phyloP scores from a whole-genome alignment of 768 basidiomycete genomes.

The Auriscalpium vulgare region DNA sequence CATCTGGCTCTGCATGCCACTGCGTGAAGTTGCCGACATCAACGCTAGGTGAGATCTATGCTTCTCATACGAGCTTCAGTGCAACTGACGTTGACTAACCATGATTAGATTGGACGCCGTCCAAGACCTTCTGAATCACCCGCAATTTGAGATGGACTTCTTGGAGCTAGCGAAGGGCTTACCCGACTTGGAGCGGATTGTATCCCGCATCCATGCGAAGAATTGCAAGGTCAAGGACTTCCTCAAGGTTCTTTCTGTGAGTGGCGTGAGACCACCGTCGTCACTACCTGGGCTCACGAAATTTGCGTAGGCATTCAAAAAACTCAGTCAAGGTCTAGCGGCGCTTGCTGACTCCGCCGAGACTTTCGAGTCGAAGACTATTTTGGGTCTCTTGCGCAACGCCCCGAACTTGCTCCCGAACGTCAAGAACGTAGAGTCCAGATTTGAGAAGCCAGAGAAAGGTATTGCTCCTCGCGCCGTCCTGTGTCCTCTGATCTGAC shows the following conservation, averaged over 20 bases:
- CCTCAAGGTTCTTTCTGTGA: constrained; percentile 68
- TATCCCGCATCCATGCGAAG: constrained; percentile 92
- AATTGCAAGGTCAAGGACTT: constrained; percentile 86
- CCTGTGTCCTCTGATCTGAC: not conserved
- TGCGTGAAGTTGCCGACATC: constrained; percentile 76
- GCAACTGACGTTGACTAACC: not conserved
- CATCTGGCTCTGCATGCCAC: constrained; percentile 92
- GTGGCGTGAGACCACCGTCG: constrained; percentile 12
- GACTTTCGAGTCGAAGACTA: constrained; percentile 68
- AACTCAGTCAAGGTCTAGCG: constrained; percentile 58
- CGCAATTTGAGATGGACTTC: constrained; percentile 71
- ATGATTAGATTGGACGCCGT: constrained; percentile 80
- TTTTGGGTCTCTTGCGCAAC: constrained; percentile 65
- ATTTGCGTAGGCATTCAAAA: constrained; percentile 60
- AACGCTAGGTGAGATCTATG: constrained; percentile 61
- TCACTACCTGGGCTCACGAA: not conserved
- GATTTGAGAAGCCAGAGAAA: constrained; percentile 62
- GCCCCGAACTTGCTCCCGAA: constrained; percentile 74
- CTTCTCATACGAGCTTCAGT: not conserved
- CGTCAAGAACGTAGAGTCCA: constrained; percentile 61
- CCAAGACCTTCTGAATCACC: constrained; percentile 78
- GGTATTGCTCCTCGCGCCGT: constrained; percentile 29
- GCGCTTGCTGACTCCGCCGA: constrained; percentile 58
- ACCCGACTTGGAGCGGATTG: constrained; percentile 88
- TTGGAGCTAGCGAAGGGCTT: constrained; percentile 68